Conservation (phyloP, 2,329 filamentous ascomycete species). For the Colletotrichum sublineola region DNA sequence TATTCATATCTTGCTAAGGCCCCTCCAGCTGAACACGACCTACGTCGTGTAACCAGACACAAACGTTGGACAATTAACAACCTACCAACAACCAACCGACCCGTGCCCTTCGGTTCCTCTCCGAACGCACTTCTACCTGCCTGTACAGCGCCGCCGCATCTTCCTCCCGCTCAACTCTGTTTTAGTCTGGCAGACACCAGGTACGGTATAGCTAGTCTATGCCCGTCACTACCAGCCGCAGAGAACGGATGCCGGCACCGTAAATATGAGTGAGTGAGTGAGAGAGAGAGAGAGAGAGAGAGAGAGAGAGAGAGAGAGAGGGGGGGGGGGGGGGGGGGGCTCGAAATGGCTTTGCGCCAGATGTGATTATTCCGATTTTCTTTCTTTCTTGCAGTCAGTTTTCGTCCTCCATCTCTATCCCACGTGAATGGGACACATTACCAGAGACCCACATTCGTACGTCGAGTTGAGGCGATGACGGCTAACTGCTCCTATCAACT, state of each 20-base stretch:
- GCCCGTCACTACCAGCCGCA: neutral
- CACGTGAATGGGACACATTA: neutral
- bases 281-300: too few relatives aligned
- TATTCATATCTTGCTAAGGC: neutral
- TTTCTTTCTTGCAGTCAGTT: neutral
- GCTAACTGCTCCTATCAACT: neutral
- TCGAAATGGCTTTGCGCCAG: neutral
- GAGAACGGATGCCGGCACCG: conserved; percentile 4
- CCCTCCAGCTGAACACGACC: too few relatives aligned
- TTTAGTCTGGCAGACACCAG: neutral
- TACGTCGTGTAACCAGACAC: neutral
- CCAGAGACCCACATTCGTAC: neutral
- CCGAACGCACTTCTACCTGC: too few relatives aligned
- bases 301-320: too few relatives aligned
- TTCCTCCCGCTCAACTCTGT: neutral
- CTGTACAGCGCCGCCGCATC: neutral
- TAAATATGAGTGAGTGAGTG: neutral
- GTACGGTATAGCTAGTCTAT: too few relatives aligned
- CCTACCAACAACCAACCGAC: neutral
- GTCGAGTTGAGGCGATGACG: neutral
- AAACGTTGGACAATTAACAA: neutral
- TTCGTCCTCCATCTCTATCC: neutral
- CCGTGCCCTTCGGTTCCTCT: neutral
- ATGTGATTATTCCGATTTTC: neutral
- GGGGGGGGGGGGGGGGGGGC: too few relatives aligned